These are phyloP conservation scores for Rickenella mellea DNA, from an alignment of 768 basidiomycete genomes.

Conservation along the genomic window DNA sequence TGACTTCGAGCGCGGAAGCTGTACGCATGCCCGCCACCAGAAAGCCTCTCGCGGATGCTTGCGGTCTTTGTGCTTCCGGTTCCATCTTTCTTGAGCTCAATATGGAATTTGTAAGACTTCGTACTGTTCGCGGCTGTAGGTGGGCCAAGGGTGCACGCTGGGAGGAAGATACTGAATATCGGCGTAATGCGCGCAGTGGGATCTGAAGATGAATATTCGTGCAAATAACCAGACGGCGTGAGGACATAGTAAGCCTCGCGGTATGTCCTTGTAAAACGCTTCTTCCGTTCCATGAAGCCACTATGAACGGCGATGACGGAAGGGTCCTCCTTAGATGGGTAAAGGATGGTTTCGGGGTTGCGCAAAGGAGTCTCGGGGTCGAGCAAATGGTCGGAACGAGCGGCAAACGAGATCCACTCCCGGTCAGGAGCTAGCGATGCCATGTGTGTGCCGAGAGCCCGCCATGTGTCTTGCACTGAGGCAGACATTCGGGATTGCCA, in stretches of 20 bases:
- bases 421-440: slow-evolving; percentile 71
- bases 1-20: slow-evolving; percentile 82
- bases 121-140: slow-evolving; percentile 56
- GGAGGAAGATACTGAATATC: slow-evolving; percentile 82
- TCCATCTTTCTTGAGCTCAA: slow-evolving; percentile 85
- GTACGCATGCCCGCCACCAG: slow-evolving; percentile 57
- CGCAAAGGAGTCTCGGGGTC: slow-evolving; percentile 94
- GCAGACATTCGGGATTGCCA: slow-evolving; percentile 77
- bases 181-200: slow-evolving; percentile 52
- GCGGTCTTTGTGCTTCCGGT: slow-evolving; percentile 51
- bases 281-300: slow-evolving; percentile 90
- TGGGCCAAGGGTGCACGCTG: slow-evolving; percentile 91
- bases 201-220: slow-evolving; percentile 80
- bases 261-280: slow-evolving; percentile 83
- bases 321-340: slow-evolving; percentile 88
- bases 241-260: slow-evolving; percentile 86
- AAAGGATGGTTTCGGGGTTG: slow-evolving; percentile 65
- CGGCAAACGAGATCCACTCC: slow-evolving; percentile 95
- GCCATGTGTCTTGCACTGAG: slow-evolving; percentile 69
- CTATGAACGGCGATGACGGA: slow-evolving; percentile 78
- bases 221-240: slow-evolving; percentile 92
- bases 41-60: slow-evolving; percentile 15
- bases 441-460: slow-evolving; percentile 62
- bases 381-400: slow-evolving; percentile 86
- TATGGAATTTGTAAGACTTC: slow-evolving; percentile 90